A percentile compares a stretch with the other conserved stretches of the same genome.
These are phyloP conservation scores for Acarospora socialis DNA, from an alignment of 2,329 filamentous ascomycete genomes.

Conservation along the genomic window DNA sequence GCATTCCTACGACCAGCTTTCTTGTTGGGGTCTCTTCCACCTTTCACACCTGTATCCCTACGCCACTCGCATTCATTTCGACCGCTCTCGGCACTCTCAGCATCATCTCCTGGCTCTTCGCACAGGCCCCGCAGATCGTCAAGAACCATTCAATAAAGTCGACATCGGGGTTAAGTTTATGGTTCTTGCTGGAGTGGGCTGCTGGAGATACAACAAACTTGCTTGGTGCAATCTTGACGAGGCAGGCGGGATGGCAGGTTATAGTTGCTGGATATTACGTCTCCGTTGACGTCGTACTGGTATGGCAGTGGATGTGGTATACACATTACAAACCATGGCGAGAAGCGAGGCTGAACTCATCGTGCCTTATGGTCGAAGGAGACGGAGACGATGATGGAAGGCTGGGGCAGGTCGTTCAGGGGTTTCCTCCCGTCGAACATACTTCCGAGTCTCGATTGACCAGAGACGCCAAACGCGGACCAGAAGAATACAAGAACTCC, in stretches of 20 bases:
- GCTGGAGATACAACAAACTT: conserved; percentile 50
- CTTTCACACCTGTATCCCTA: conserved; percentile 50
- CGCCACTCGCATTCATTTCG: conserved; percentile 47
- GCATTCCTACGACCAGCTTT: conserved; percentile 44
- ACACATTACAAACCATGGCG: conserved; percentile 39
- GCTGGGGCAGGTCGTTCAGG: conserved; percentile 3
- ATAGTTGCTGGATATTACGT: conserved; percentile 53
- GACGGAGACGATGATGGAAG: conserved; percentile 2
- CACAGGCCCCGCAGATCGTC: conserved; percentile 54
- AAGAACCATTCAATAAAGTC: conserved; percentile 52
- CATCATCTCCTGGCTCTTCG: conserved; percentile 55
- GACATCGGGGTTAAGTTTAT: conserved; percentile 49
- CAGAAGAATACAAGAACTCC: too few species aligned
- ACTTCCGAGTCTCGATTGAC: neutral
- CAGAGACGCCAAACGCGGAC: too few species aligned
- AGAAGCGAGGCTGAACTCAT: conserved; percentile 19
- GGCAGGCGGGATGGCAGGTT: conserved; percentile 53
- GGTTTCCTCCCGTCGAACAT: conserved; percentile 2
- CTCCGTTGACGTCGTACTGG: conserved; percentile 47
- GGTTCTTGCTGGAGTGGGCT: conserved; percentile 53
- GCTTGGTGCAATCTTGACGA: conserved; percentile 46
- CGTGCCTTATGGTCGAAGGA: conserved; percentile 16
- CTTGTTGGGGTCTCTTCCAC: conserved; percentile 42
- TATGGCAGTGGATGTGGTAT: conserved; percentile 53
- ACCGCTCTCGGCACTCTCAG: conserved; percentile 46